A percentile compares a stretch with the other conserved stretches of the same genome.
Evolutionary conservation across 2,329 filamentous ascomycete species (phyloP).

Genomic region (Ophiognomonia clavigignenti-juglandacearum): DNA sequence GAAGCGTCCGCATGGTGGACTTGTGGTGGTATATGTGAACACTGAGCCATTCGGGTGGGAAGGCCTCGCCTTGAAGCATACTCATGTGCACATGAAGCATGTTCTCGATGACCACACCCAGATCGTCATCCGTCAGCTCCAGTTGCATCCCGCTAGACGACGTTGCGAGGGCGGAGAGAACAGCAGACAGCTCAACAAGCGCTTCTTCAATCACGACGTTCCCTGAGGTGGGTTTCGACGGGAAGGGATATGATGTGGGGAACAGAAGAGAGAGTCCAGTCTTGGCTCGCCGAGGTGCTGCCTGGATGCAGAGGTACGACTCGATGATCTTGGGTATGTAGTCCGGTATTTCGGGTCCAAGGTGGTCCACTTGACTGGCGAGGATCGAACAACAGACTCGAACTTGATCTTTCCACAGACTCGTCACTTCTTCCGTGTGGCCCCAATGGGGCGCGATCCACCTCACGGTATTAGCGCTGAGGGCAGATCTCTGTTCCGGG

Average conservation of each 20-base stretch:
- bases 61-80: conserved; percentile 83
- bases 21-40: conserved; percentile 91
- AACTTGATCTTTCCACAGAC: conserved; percentile 90
- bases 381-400: conserved; percentile 90
- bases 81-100: conserved; percentile 82
- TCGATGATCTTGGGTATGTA: conserved; percentile 89
- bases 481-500: conserved; percentile 67
- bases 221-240: conserved; percentile 61
- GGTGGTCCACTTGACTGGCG: conserved; percentile 74
- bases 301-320: conserved; percentile 75
- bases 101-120: conserved; percentile 70
- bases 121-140: conserved; percentile 68
- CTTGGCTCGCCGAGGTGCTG: conserved; percentile 46
- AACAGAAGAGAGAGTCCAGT: conserved; percentile 81
- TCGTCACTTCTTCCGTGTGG: conserved; percentile 63
- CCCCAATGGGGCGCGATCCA: conserved; percentile 98
- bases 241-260: conserved; percentile 85
- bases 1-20: conserved; percentile 78
- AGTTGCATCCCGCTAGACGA: conserved; percentile 70
- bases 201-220: conserved; percentile 72
- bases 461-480: conserved; percentile 76
- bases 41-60: conserved; percentile 85
- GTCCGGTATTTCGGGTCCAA: conserved; percentile 77
- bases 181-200: conserved; percentile 80
- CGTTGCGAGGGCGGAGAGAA: conserved; percentile 77